phyloP scores from a whole-genome alignment of 176 grass and related monocot species.

The Carex parvula region DNA sequence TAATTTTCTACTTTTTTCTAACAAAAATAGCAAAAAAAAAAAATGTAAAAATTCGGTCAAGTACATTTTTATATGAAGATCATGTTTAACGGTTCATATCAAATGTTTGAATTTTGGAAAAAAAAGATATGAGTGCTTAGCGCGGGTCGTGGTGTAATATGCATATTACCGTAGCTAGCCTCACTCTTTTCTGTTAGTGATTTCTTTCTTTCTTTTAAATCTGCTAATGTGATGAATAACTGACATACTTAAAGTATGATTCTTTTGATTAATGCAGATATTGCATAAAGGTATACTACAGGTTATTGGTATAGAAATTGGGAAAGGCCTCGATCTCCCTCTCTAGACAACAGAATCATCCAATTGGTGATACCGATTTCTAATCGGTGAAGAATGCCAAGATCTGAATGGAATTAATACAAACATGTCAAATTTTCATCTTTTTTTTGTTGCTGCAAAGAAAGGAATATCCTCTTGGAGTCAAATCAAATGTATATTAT shows the following conservation, averaged over 20 bases:
- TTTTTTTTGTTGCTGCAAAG: neutral
- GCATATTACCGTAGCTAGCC: too few species aligned
- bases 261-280: slow-evolving; percentile 38
- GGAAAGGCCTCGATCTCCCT: slow-evolving; percentile 78
- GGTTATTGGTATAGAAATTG: slow-evolving; percentile 68
- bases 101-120: too few species aligned
- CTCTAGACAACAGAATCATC: slow-evolving; percentile 24
- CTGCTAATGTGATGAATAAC: neutral
- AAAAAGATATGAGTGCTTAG: too few species aligned
- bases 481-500: slow-evolving; percentile 14
- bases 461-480: neutral
- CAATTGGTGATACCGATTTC: neutral
- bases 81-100: too few species aligned
- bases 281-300: slow-evolving; percentile 66
- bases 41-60: too few species aligned
- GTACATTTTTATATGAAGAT: too few species aligned
- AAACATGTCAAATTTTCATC: neutral
- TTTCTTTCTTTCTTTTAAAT: neutral
- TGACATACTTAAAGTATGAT: neutral
- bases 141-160: too few species aligned
- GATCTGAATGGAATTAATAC: neutral
- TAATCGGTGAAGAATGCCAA: neutral
- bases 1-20: too few species aligned
- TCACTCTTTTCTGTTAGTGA: neutral
- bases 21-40: too few species aligned